phyloP scores from a whole-genome alignment of 75 land plant genomes.

The Selaginella moellendorffii region DNA sequence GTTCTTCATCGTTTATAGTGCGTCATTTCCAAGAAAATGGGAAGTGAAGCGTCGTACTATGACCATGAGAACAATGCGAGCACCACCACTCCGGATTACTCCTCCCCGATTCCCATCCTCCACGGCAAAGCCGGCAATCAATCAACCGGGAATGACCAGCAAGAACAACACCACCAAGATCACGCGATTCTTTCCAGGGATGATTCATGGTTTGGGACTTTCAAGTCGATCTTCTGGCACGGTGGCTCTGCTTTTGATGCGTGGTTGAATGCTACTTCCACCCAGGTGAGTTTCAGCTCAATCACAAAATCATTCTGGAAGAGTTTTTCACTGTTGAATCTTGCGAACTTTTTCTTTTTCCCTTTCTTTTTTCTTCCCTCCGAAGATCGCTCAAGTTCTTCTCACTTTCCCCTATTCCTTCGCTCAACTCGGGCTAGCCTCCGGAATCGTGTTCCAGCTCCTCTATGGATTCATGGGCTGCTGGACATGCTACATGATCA shows the following conservation, averaged over 20 bases:
- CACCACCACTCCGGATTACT: not conserved
- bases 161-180: no score
- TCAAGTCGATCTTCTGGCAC: no score
- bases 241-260: slow-evolving; percentile 6
- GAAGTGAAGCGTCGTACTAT: not conserved
- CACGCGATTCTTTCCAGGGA: no score
- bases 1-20: no score
- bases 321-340: not conserved
- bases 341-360: not conserved
- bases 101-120: not conserved
- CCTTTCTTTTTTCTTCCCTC: not conserved
- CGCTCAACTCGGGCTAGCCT: slow-evolving; percentile 1
- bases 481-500: slow-evolving; percentile 8
- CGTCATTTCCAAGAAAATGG: not conserved
- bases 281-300: not conserved
- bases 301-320: not conserved
- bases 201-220: no score
- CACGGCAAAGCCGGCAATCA: no score
- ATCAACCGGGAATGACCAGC: no score
- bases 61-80: not conserved
- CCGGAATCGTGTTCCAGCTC: not conserved
- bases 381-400: slow-evolving; percentile 7
- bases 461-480: slow-evolving; percentile 2
- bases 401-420: not conserved
- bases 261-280: not conserved